phyloP scores from a whole-genome alignment of 805 yeast genomes.

The Clavispora asparagi region DNA sequence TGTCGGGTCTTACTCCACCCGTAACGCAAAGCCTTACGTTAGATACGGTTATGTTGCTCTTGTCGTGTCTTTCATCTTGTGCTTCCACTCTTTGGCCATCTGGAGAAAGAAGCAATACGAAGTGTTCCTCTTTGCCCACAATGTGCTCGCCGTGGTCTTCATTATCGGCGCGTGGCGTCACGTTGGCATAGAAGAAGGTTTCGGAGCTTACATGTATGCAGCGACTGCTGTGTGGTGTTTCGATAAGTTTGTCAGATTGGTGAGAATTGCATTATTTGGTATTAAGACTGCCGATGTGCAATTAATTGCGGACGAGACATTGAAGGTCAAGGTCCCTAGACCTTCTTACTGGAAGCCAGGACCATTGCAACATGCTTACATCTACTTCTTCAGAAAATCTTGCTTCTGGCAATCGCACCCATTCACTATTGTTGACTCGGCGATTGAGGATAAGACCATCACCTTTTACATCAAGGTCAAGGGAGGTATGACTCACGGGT shows the following conservation, averaged over 20 bases:
- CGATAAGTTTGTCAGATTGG: conserved; percentile 35
- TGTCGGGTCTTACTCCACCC: conserved; percentile 24
- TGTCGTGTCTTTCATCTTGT: conserved; percentile 34
- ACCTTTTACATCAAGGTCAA: conserved; percentile 46
- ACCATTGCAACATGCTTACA: conserved; percentile 55
- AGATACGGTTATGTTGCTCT: conserved; percentile 31
- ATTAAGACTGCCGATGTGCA: conserved; percentile 32
- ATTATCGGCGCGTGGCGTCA: conserved; percentile 57
- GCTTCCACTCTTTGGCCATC: conserved; percentile 45
- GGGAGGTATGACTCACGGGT: conserved; percentile 49
- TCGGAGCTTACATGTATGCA: conserved; percentile 29
- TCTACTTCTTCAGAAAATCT: conserved; percentile 49
- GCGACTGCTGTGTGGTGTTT: conserved; percentile 36
- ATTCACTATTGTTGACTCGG: conserved; percentile 51
- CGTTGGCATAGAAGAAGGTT: conserved; percentile 42
- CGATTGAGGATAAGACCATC: conserved; percentile 34
- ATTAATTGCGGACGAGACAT: conserved; percentile 40
- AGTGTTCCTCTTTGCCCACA: conserved; percentile 42
- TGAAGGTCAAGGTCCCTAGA: conserved; percentile 43
- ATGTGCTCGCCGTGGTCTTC: conserved; percentile 38
- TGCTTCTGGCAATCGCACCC: conserved; percentile 73
- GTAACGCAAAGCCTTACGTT: conserved; percentile 26
- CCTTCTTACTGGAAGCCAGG: conserved; percentile 45
- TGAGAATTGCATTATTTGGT: conserved; percentile 31
- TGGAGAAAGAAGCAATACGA: conserved; percentile 58